Base-by-base conservation (phyloP, 2,329 filamentous ascomycete species). In the Diaporthe sp. region DNA sequence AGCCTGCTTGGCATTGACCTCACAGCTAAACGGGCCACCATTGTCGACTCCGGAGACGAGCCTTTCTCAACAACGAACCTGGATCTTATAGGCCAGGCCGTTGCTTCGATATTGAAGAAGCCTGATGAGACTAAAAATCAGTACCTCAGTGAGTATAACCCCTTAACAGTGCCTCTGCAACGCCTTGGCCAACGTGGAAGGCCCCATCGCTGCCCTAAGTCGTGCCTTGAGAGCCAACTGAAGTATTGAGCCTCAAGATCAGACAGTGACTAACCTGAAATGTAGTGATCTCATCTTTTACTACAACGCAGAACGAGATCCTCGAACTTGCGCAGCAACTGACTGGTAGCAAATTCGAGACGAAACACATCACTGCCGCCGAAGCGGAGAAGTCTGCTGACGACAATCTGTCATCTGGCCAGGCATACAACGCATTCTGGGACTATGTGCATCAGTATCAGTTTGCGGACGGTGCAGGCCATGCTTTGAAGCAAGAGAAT, bases 231-330 rank as follows among this genome's bases (percentile, higher is more conserved):
- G 7, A 56, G 30, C 53, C 6, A 15, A 10, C 13, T 9, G 15
- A n/a, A n/a, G n/a, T 10, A 22, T 19, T 30, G 25, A 1, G 15
- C 15, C 15, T 7, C 27, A 15, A 22, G 53, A 32, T 17, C 53
- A 32, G 27, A 32, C 22, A 22, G 4, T 5, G 30, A 7, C 30
- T 58, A 37, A 58, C 19, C 9, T 37, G 32, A 4, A n/a, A n/a
- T n/a, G 4, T 10, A 58, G 55, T 58, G 55, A 58, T 58, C 15
- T 76, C 89, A 2, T 90, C 88, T 1, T 89, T 92, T 76, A 86
- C 86, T 32, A 86, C 87, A 0, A 87, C 87, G 2, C 91, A 92
- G 81, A 88, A 88, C 22, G 85, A 92, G 76, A 80, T 93, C 1
- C 79, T 93, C 1, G 80, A 82, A 15, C 79, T 85, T 0, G 81